Percentiles rank a stretch among this genome's conserved stretches.
phyloP scores from a whole-genome alignment of 2,329 filamentous ascomycete species.

The Cladosporium sp. region DNA sequence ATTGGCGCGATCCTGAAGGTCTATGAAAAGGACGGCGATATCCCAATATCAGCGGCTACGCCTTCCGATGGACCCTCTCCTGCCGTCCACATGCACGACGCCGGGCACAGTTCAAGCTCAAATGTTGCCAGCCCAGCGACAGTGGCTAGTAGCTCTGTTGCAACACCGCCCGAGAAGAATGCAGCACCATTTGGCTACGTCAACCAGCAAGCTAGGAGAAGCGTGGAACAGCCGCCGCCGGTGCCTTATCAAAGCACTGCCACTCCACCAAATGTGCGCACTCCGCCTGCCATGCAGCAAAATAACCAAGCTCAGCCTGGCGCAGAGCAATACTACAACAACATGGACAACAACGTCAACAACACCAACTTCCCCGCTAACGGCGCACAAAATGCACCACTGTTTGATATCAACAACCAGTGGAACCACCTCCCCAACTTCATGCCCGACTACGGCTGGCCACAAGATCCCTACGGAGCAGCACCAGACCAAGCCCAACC shows the following conservation, averaged over 20 bases:
- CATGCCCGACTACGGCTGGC: conserved; percentile 22
- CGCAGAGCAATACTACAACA: conserved; percentile 1
- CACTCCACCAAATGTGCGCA: conserved; percentile 1
- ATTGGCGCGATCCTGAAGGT: conserved; percentile 82
- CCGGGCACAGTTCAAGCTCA: background rate
- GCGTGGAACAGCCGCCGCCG: conserved; percentile 29
- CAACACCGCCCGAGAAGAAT: conserved; percentile 30
- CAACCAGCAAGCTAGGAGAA: conserved; percentile 26
- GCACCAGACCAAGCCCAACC: background rate
- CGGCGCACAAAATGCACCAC: conserved; percentile 20
- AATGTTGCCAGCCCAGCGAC: conserved; percentile 41
- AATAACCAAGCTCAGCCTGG: background rate
- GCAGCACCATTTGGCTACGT: conserved; percentile 26
- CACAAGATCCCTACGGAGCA: conserved; percentile 2
- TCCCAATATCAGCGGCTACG: conserved; percentile 45
- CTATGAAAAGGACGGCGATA: conserved; percentile 62
- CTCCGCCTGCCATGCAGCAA: conserved; percentile 5
- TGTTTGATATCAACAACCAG: conserved; percentile 8
- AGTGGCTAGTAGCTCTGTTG: conserved; percentile 28
- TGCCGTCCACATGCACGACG: conserved; percentile 11
- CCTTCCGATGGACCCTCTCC: conserved; percentile 44
- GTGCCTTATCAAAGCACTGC: conserved; percentile 26
- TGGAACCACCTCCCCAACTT: conserved; percentile 29
- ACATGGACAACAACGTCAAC: conserved; percentile 1
- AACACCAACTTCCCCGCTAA: conserved; percentile 15